These are phyloP conservation scores for Geotrichum fermentans DNA, from an alignment of 1,139 yeast genomes.

Conservation along the genomic window DNA sequence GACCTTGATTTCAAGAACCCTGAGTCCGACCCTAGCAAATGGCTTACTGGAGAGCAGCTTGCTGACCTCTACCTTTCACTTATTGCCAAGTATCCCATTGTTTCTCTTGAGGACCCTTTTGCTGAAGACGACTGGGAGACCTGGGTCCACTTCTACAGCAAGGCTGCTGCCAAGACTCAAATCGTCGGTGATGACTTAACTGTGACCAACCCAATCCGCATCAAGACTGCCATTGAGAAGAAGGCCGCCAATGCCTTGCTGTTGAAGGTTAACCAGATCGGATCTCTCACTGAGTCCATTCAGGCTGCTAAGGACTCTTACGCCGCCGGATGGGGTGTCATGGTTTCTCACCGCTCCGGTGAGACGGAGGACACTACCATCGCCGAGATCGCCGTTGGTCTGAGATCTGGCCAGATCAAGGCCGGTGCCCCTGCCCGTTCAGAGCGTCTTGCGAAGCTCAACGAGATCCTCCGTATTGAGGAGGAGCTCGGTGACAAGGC, in stretches of 20 bases:
- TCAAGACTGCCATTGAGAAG: conserved; percentile 89
- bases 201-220: conserved; percentile 92
- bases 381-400: conserved; percentile 94
- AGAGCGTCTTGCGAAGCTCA: conserved; percentile 94
- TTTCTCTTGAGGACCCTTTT: conserved; percentile 95
- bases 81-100: conserved; percentile 87
- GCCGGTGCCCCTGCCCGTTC: conserved; percentile 99
- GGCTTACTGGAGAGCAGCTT: conserved; percentile 82
- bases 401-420: conserved; percentile 96
- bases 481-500: conserved; percentile 96
- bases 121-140: conserved; percentile 99
- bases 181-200: conserved; percentile 96
- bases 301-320: conserved; percentile 88
- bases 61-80: conserved; percentile 76
- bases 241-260: conserved; percentile 89
- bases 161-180: conserved; percentile 64
- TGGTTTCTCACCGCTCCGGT: conserved; percentile 98
- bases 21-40: conserved; percentile 77
- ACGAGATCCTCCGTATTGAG: conserved; percentile 92
- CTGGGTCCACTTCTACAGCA: conserved; percentile 78
- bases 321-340: conserved; percentile 94
- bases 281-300: conserved; percentile 85
- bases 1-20: conserved; percentile 97
- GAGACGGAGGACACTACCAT: conserved; percentile 97
- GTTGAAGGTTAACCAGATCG: conserved; percentile 88